Percentiles rank a stretch among this genome's conserved stretches.
Conservation (phyloP, 177 flowering plant species). For the Vitis hybrid region DNA sequence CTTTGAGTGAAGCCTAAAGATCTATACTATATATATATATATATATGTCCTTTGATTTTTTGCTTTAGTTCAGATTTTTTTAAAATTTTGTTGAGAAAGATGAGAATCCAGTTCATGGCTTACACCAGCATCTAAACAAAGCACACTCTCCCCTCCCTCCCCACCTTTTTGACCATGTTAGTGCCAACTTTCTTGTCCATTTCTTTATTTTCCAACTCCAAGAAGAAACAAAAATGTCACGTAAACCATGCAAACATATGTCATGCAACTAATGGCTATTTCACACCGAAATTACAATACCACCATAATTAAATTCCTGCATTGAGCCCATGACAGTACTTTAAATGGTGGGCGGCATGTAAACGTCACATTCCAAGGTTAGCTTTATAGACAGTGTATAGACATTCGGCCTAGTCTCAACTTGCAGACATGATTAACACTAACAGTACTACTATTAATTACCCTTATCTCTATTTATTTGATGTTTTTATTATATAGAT, state of each 20-base stretch:
- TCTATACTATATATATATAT: not conserved
- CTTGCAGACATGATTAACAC: slow-evolving; percentile 7
- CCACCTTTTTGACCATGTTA: slow-evolving; percentile 28
- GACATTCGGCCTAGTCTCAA: not conserved
- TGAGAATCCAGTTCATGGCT: slow-evolving; percentile 34
- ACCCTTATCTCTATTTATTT: not conserved
- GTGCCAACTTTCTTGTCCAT: slow-evolving; percentile 26
- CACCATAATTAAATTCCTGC: not conserved
- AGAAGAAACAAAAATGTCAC: not conserved
- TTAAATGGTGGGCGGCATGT: not conserved
- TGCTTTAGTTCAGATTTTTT: slow-evolving; percentile 5
- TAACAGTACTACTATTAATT: not conserved
- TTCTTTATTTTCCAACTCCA: slow-evolving; percentile 1
- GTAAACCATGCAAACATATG: slow-evolving; percentile 24
- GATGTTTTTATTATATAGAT: not conserved
- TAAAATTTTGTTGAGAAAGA: slow-evolving; percentile 25
- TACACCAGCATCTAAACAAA: slow-evolving; percentile 10
- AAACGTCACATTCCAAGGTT: slow-evolving; percentile 1
- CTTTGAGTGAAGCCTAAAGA: slow-evolving; percentile 23
- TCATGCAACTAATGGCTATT: slow-evolving; percentile 10
- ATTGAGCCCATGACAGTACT: slow-evolving; percentile 11
- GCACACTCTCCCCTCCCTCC: slow-evolving; percentile 1
- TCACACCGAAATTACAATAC: not conserved
- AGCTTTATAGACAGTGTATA: not conserved
- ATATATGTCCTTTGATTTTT: slow-evolving; percentile 10